Conservation (phyloP, 345 rosid species). For the Hevea brasiliensis region DNA sequence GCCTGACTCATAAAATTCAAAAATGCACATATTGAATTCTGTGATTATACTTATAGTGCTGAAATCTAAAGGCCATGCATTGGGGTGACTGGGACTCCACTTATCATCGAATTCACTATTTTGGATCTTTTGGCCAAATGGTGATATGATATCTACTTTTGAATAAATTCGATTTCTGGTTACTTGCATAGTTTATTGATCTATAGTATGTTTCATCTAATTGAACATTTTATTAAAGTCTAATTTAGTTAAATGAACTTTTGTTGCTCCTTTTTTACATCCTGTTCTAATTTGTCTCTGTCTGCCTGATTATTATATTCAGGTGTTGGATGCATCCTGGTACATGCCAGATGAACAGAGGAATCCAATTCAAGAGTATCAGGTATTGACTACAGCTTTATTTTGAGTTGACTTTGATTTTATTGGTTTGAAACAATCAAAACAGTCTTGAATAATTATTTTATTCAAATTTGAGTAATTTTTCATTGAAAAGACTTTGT, state of each 20-base stretch:
- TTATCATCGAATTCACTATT: neutral
- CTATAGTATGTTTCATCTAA: neutral
- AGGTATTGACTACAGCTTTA: constrained; percentile 46
- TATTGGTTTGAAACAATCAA: neutral
- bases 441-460: neutral
- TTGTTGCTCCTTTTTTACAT: neutral
- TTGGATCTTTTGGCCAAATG: neutral
- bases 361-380: constrained; percentile 96
- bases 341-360: constrained; percentile 98
- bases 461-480: neutral
- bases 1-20: neutral
- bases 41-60: neutral
- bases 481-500: neutral
- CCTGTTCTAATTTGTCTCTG: neutral
- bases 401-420: constrained; percentile 6
- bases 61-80: too few species aligned
- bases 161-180: too few species aligned
- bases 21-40: neutral
- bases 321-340: constrained; percentile 98
- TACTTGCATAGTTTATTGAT: neutral
- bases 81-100: neutral
- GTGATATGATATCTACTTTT: too few species aligned
- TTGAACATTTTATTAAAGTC: neutral
- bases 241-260: neutral
- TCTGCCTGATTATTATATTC: constrained; percentile 6